Base-by-base conservation (phyloP, 129 eudicot genomes). In the Saposhnikovia divaricata region DNA sequence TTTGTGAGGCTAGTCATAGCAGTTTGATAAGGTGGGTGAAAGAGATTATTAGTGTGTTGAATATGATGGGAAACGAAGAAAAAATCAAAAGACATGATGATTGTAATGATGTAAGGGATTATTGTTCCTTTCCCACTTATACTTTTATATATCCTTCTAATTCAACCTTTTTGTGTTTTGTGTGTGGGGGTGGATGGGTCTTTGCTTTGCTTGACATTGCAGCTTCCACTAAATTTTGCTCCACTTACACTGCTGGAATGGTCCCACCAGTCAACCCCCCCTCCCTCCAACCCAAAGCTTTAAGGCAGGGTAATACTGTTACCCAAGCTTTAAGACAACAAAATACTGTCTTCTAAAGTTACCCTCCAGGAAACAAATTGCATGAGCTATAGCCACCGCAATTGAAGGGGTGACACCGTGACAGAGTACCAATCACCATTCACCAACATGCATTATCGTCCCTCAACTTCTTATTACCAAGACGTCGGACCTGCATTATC, bases 1-100 rank as follows among this genome's bases (percentile, higher is more conserved):
- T 45, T 63, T 65, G 73, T 46, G 84, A 61, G 82, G 38, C 40
- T 23, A 44, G 77, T 75, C 50, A 74, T 27, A 45, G 40, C 51
- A 75, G 69, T 69, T 82, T n/a, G 81, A 68, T 44, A 21, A 42
- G 78, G 65, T 81, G 68, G 80, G 83, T 77, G 81, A n/a, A n/a
- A n/a, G n/a, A 48, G 85, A 46, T 83, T 79, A 61, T 51, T n/a
- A 66, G 89, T 81, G 71, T 87, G 91, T 83, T 83, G 87, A 85
- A 72, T 57, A 80, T 74, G 14, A 82, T 80, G 53, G 79, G 76
- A 31, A 79, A 71, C 70, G 91, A 79, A 84, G 80, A 84, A 81
- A 61, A 81, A 74, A 70, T 84, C 80, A 80, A 77, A 81, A 51
- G 84, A 80, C 70, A 73, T 61, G 78, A 79, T 77, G 51, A 51